These are phyloP conservation scores for Ganoderma lingzhi DNA, from an alignment of 1,284 basidiomycete genomes.

Conservation along the genomic window DNA sequence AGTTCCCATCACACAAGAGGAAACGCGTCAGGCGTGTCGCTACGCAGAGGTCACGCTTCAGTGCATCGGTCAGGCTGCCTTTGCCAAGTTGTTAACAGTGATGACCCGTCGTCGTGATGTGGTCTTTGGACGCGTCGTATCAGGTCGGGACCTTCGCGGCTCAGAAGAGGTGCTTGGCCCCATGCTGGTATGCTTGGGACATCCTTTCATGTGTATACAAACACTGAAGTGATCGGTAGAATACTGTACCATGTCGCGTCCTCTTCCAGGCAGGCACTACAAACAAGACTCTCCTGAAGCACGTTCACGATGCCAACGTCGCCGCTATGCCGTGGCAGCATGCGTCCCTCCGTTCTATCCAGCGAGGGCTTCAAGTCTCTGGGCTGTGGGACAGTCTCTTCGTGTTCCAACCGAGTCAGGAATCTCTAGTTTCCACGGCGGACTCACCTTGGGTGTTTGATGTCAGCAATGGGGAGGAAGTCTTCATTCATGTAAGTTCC, in stretches of 20 bases:
- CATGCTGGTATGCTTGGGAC: conserved; percentile 49
- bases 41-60: conserved; percentile 43
- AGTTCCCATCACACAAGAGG: conserved; percentile 9
- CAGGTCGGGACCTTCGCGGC: conserved; percentile 51
- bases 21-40: conserved; percentile 20
- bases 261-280: conserved; percentile 37
- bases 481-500: conserved; percentile 49
- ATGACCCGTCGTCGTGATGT: conserved; percentile 46
- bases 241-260: conserved; percentile 56
- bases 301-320: conserved; percentile 50
- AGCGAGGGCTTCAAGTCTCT: conserved; percentile 44
- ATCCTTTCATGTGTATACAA: conserved; percentile 9
- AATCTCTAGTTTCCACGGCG: conserved; percentile 19
- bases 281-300: conserved; percentile 48
- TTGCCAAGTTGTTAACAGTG: conserved; percentile 50
- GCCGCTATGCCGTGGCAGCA: conserved; percentile 56
- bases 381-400: conserved; percentile 55
- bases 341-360: conserved; percentile 53
- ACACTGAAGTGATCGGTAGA: conserved; percentile 41
- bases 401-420: conserved; percentile 50
- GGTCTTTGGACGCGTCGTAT: conserved; percentile 58
- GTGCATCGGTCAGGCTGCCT: conserved; percentile 52
- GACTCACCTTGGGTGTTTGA: conserved; percentile 48
- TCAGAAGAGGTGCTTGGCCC: conserved; percentile 58
- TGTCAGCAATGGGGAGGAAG: conserved; percentile 41